Conservation (phyloP, 805 yeast genomes). For the Blastobotrys robertii region DNA sequence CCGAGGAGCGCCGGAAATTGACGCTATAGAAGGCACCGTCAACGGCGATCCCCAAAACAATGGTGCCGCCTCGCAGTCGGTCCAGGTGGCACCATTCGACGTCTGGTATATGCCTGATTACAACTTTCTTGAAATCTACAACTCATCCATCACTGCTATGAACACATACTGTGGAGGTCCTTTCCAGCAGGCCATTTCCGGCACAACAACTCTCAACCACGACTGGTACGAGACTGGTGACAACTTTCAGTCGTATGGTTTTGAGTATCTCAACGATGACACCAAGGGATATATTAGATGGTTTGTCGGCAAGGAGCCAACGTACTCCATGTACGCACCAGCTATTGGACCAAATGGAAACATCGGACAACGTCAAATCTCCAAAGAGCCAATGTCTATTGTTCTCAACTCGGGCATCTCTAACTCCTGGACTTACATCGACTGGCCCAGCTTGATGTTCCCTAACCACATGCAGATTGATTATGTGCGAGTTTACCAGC, state of each 20-base stretch:
- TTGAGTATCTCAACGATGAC: constrained; percentile 56
- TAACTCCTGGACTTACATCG: constrained; percentile 85
- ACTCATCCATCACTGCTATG: constrained; percentile 62
- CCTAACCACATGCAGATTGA: constrained; percentile 73
- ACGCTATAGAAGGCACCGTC: constrained; percentile 77
- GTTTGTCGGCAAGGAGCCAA: constrained; percentile 76
- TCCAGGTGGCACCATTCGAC: constrained; percentile 89
- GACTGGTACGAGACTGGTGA: constrained; percentile 69
- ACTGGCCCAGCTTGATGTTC: constrained; percentile 70
- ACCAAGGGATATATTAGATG: constrained; percentile 70
- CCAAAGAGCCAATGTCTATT: constrained; percentile 90
- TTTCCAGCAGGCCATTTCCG: constrained; percentile 86
- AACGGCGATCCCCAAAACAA: constrained; percentile 33
- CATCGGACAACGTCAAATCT: constrained; percentile 67
- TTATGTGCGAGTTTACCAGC: constrained; percentile 89
- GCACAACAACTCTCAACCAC: constrained; percentile 63
- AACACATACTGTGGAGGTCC: constrained; percentile 90
- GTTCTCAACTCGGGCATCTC: constrained; percentile 84
- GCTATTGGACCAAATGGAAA: constrained; percentile 89
- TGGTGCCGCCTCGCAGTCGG: constrained; percentile 83
- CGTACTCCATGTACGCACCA: constrained; percentile 59
- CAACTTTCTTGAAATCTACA: constrained; percentile 62
- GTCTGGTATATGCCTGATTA: constrained; percentile 92
- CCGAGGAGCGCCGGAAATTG: constrained; percentile 97
- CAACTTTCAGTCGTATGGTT: constrained; percentile 71